phyloP scores from a whole-genome alignment of 495 filamentous ascomycete genomes.

The Venustampulla echinocandica region DNA sequence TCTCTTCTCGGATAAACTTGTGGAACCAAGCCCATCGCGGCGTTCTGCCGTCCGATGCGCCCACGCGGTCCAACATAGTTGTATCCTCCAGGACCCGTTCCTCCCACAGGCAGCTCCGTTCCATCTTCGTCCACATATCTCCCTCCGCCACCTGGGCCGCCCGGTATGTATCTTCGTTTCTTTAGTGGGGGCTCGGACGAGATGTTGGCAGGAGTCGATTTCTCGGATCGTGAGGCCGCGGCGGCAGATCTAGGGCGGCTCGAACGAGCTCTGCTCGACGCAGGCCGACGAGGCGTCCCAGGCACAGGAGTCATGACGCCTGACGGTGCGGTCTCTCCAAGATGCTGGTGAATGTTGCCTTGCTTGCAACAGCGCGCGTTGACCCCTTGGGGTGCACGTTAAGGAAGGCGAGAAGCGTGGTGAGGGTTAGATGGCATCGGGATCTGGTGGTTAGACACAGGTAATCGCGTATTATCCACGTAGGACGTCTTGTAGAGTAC shows the following conservation, averaged over 20 bases:
- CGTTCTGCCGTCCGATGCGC: slow-evolving; percentile 31
- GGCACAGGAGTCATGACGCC: slow-evolving; percentile 15
- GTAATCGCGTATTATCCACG: no score
- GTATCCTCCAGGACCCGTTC: slow-evolving; percentile 36
- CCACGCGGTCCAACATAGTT: slow-evolving; percentile 36
- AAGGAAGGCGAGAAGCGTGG: neutral
- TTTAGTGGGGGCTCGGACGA: slow-evolving; percentile 46
- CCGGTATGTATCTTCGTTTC: slow-evolving; percentile 58
- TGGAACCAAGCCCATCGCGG: slow-evolving; percentile 30
- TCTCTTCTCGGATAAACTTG: slow-evolving; percentile 34
- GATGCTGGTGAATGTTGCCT: neutral
- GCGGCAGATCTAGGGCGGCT: slow-evolving; percentile 17
- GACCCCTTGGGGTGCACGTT: neutral
- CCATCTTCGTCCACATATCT: slow-evolving; percentile 62
- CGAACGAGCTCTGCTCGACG: slow-evolving; percentile 14
- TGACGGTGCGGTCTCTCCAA: neutral
- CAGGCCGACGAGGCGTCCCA: slow-evolving; percentile 18
- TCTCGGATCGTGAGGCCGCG: slow-evolving; percentile 8
- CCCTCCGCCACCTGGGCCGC: slow-evolving; percentile 71
- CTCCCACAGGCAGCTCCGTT: slow-evolving; percentile 41
- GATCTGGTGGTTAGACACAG: no score
- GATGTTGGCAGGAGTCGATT: slow-evolving; percentile 26
- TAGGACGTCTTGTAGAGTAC: no score
- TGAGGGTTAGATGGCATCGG: slow-evolving; percentile 1
- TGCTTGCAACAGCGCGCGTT: neutral